These are phyloP conservation scores for Stevia rebaudiana DNA, from an alignment of 140 eudicot genomes.

Conservation along the genomic window DNA sequence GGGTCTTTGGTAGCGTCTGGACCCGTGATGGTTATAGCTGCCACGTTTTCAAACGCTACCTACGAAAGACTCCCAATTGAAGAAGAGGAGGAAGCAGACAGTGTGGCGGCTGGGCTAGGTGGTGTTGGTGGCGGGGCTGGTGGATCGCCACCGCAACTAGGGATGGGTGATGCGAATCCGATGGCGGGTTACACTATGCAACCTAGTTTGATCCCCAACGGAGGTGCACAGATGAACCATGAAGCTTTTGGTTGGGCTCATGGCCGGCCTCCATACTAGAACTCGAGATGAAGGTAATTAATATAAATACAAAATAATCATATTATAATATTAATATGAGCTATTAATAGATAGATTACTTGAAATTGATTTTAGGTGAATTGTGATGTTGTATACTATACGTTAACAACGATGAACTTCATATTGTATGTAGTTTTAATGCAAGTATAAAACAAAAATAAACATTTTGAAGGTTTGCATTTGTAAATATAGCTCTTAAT, in stretches of 20 bases:
- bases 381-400: constrained; percentile 20
- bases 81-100: constrained; percentile 48
- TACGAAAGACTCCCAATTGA: constrained; percentile 58
- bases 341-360: constrained; percentile 9
- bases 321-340: neutral
- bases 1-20: constrained; percentile 65
- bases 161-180: constrained; percentile 25
- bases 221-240: constrained; percentile 51
- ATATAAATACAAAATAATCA: neutral
- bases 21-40: constrained; percentile 59
- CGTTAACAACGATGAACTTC: constrained; percentile 23
- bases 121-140: constrained; percentile 32
- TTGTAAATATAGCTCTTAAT: neutral
- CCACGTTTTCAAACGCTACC: constrained; percentile 66
- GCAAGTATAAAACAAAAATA: neutral
- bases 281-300: constrained; percentile 14
- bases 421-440: constrained; percentile 23
- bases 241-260: constrained; percentile 62
- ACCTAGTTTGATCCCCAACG: constrained; percentile 45
- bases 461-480: constrained; percentile 20
- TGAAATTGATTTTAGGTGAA: constrained; percentile 10
- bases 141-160: constrained; percentile 35
- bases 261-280: constrained; percentile 52
- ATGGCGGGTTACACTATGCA: constrained; percentile 37
- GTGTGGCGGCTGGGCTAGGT: constrained; percentile 28